These are phyloP conservation scores for Cornus florida DNA, from an alignment of 148 eudicot species.

Conservation along the genomic window DNA sequence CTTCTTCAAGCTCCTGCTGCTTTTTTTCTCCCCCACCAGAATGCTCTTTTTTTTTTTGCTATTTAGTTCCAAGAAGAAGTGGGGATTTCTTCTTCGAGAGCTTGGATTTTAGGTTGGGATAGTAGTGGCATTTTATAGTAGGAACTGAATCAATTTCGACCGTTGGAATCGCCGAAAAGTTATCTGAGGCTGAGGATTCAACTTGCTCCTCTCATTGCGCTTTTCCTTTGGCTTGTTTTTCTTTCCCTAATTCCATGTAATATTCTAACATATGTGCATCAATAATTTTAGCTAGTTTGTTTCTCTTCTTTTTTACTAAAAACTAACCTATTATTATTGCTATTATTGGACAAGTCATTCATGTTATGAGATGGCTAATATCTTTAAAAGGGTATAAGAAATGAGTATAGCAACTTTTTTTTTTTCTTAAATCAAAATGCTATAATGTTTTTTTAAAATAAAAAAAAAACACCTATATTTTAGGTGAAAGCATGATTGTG, in stretches of 20 bases:
- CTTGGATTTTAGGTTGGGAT: background rate
- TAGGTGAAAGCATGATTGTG: too few species aligned
- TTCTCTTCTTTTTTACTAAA: too few species aligned
- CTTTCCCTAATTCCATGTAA: background rate
- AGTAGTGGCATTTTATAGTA: background rate
- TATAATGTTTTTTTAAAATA: too few species aligned
- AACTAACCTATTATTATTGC: too few species aligned
- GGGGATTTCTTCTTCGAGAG: background rate
- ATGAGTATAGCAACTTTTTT: too few species aligned
- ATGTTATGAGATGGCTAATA: too few species aligned
- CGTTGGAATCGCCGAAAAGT: background rate
- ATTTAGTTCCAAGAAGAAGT: conserved; percentile 3
- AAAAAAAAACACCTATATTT: too few species aligned
- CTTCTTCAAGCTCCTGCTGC: background rate
- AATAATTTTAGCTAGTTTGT: too few species aligned
- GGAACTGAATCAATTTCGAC: background rate
- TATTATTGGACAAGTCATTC: too few species aligned
- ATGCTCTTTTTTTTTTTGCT: background rate
- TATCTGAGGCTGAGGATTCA: background rate
- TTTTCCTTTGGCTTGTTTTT: background rate
- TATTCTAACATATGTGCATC: too few species aligned
- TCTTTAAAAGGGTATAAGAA: too few species aligned
- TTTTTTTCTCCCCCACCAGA: background rate
- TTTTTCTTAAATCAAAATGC: too few species aligned
- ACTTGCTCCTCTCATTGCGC: background rate